Evolutionary conservation across 148 eudicot species (phyloP).

Genomic region (Salicornia ramosissima): DNA sequence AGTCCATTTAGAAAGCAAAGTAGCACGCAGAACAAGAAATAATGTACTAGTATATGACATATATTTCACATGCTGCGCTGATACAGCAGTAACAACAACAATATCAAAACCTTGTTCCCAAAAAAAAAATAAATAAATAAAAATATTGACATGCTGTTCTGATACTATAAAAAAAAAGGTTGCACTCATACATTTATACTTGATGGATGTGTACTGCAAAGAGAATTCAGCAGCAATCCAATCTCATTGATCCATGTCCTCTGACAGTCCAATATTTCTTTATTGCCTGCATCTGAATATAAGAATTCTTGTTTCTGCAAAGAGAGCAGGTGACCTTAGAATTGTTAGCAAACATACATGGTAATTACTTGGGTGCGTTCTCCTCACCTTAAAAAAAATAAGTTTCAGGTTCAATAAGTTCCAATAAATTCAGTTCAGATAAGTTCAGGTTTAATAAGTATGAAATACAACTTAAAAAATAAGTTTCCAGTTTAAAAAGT

Average conservation of each 20-base stretch:
- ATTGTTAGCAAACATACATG: too few species aligned
- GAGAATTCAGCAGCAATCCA: conserved; percentile 48
- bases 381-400: too few species aligned
- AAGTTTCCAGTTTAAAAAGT: too few species aligned
- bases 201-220: conserved; percentile 54
- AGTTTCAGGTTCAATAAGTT: too few species aligned
- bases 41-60: background rate
- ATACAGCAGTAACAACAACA: too few species aligned
- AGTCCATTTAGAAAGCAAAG: conserved; percentile 11
- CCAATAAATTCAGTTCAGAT: too few species aligned
- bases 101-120: too few species aligned
- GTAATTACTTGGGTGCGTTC: too few species aligned
- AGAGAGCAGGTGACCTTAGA: conserved; percentile 3
- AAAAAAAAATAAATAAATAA: too few species aligned
- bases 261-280: conserved; percentile 43
- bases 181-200: conserved; percentile 46
- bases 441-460: too few species aligned
- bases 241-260: conserved; percentile 68
- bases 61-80: background rate
- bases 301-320: conserved; percentile 47
- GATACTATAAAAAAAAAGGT: background rate
- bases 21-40: background rate
- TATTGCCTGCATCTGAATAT: conserved; percentile 38
- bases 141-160: background rate
- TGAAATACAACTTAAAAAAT: too few species aligned